Conservation (phyloP, 2,329 filamentous ascomycete genomes). For the Apiospora koreana region DNA sequence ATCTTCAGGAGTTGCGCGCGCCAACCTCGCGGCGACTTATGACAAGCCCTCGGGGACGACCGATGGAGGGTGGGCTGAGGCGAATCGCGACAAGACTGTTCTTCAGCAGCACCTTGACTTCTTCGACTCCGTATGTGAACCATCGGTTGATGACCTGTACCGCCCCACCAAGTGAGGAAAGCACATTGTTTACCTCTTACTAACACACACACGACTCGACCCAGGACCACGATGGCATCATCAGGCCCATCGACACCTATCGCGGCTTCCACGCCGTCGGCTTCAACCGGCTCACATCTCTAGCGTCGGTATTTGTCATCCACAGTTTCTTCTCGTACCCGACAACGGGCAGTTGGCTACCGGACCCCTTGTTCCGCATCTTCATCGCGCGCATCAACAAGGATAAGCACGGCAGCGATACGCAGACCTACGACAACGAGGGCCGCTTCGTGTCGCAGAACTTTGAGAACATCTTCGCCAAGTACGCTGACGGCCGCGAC, state of each 20-base stretch:
- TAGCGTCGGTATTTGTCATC: slow-evolving; percentile 48
- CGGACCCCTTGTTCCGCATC: slow-evolving; percentile 42
- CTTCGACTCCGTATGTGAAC: slow-evolving; percentile 41
- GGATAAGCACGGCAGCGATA: slow-evolving; percentile 47
- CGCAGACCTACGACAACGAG: slow-evolving; percentile 47
- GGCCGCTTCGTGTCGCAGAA: slow-evolving; percentile 49
- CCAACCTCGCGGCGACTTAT: slow-evolving; percentile 36
- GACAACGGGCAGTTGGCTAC: slow-evolving; percentile 41
- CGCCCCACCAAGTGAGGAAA: background rate
- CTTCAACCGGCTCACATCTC: slow-evolving; percentile 43
- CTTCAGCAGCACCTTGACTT: slow-evolving; percentile 55
- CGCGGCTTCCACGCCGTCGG: slow-evolving; percentile 45
- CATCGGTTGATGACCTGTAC: background rate
- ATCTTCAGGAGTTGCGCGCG: slow-evolving; percentile 27
- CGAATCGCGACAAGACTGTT: slow-evolving; percentile 37
- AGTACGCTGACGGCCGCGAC: slow-evolving; percentile 43
- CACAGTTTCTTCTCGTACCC: slow-evolving; percentile 51
- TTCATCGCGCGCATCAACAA: slow-evolving; percentile 28
- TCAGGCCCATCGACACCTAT: slow-evolving; percentile 54
- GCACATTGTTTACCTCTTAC: background rate
- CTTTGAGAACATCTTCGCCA: slow-evolving; percentile 52
- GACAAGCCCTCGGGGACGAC: slow-evolving; percentile 37
- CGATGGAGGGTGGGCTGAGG: slow-evolving; percentile 30
- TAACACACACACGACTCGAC: background rate
- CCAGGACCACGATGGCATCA: slow-evolving; percentile 49